Conservation (phyloP, 306 rosid species). For the Calophaca sinica region DNA sequence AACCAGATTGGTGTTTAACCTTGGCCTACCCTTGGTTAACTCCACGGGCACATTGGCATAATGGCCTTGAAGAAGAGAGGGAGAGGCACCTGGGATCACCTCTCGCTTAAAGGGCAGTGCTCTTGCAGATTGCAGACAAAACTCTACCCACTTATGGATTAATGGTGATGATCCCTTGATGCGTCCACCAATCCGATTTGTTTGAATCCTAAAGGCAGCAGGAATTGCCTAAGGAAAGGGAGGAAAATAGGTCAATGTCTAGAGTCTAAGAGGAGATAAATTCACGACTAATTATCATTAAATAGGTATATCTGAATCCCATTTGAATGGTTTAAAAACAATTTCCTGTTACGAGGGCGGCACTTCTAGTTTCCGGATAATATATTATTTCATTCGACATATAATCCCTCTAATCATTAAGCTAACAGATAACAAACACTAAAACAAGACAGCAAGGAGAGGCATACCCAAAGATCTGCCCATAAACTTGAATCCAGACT, state of each 20-base stretch:
- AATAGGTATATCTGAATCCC: constrained; percentile 22
- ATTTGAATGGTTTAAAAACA: background rate
- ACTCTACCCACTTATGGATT: constrained; percentile 90
- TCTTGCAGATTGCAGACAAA: constrained; percentile 90
- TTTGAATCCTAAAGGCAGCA: constrained; percentile 66
- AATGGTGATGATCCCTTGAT: constrained; percentile 89
- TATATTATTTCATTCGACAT: constrained; percentile 1
- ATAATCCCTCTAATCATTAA: constrained; percentile 17
- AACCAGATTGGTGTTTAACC: constrained; percentile 77
- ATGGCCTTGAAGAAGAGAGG: constrained; percentile 61
- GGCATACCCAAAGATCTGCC: constrained; percentile 91
- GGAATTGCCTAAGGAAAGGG: constrained; percentile 71
- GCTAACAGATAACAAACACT: constrained; percentile 26
- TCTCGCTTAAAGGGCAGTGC: constrained; percentile 89
- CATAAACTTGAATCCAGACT: constrained; percentile 90
- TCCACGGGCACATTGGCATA: constrained; percentile 51
- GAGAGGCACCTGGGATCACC: constrained; percentile 88
- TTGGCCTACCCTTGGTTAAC: constrained; percentile 73
- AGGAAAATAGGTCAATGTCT: background rate
- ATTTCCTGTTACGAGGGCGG: background rate
- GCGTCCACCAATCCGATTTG: constrained; percentile 75
- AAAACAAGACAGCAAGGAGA: constrained; percentile 21
- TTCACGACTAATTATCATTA: constrained; percentile 12
- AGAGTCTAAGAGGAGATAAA: constrained; percentile 21
- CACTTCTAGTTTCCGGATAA: background rate